These are phyloP conservation scores for Moniliophthora roreri DNA, from an alignment of 1,284 basidiomycete species.

Conservation along the genomic window DNA sequence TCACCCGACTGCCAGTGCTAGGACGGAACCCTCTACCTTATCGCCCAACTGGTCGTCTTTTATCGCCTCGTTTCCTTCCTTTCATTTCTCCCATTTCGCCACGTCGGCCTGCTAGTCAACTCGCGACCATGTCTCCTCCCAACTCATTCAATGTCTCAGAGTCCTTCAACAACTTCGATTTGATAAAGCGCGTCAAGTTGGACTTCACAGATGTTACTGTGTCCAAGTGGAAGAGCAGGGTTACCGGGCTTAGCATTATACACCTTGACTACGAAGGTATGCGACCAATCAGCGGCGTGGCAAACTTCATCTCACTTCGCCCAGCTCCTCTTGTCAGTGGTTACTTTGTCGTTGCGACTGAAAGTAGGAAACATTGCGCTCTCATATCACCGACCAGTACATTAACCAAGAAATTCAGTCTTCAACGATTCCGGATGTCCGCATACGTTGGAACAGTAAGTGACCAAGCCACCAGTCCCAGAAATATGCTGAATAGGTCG, in stretches of 20 bases:
- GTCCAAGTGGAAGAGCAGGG: conserved; percentile 83
- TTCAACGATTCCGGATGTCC: conserved; percentile 93
- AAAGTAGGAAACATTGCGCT: conserved; percentile 59
- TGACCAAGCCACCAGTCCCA: conserved; percentile 20
- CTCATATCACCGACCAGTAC: conserved; percentile 6
- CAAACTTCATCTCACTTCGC: conserved; percentile 11
- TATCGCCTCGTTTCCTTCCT: conserved; percentile 4
- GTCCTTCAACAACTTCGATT: conserved; percentile 75
- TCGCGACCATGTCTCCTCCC: conserved; percentile 17
- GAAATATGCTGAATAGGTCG: conserved; percentile 14
- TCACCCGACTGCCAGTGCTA: conserved; percentile 22
- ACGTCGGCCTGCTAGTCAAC: conserved; percentile 20
- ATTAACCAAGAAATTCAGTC: conserved; percentile 43
- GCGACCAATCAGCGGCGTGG: conserved; percentile 10
- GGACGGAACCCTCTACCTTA: conserved; percentile 11
- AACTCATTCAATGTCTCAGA: conserved; percentile 26
- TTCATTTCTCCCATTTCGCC: conserved; percentile 8
- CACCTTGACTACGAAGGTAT: conserved; percentile 83
- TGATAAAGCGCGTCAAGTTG: conserved; percentile 69
- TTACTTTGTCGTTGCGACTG: conserved; percentile 90
- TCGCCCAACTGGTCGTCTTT: conserved; percentile 8
- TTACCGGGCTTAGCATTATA: conserved; percentile 76
- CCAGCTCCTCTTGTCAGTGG: conserved; percentile 88
- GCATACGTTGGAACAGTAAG: conserved; percentile 89
- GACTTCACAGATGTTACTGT: conserved; percentile 76